Evolutionary conservation across 2,329 filamentous ascomycete genomes (phyloP).

Genomic region (Raffaelea deltoideospora): DNA sequence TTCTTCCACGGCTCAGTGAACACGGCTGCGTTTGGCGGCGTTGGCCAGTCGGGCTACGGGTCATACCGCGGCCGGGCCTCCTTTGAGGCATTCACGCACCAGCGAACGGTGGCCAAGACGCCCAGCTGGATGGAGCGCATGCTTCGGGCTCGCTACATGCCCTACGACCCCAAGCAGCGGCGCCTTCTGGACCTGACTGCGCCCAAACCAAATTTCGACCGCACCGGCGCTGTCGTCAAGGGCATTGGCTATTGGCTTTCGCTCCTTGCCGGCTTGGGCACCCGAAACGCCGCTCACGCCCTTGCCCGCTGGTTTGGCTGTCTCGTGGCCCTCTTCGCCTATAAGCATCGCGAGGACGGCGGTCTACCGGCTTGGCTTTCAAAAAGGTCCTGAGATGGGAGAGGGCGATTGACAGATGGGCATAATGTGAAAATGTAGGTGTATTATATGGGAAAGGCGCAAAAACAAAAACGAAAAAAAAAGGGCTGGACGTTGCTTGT

Average conservation of each 20-base stretch:
- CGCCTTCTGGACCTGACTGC: slow-evolving; percentile 27
- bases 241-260: slow-evolving; percentile 39
- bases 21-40: slow-evolving; percentile 66
- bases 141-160: slow-evolving; percentile 53
- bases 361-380: no score
- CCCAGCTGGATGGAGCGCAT: slow-evolving; percentile 53
- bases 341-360: no score
- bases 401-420: no score
- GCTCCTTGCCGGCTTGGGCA: slow-evolving; percentile 36
- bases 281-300: slow-evolving; percentile 30
- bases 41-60: slow-evolving; percentile 64
- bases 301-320: slow-evolving; percentile 32
- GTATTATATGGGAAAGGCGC: no score
- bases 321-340: slow-evolving; percentile 22
- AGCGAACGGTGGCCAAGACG: slow-evolving; percentile 39
- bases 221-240: slow-evolving; percentile 35
- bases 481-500: no score
- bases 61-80: slow-evolving; percentile 63
- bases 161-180: slow-evolving; percentile 34
- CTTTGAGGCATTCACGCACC: slow-evolving; percentile 53
- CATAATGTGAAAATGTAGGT: no score
- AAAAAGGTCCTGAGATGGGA: no score
- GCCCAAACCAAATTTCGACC: slow-evolving; percentile 44
- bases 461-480: no score
- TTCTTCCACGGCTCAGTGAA: slow-evolving; percentile 40